Evolutionary conservation across 75 land plant genomes (phyloP).

Genomic region (Cryptomeria japonica): DNA sequence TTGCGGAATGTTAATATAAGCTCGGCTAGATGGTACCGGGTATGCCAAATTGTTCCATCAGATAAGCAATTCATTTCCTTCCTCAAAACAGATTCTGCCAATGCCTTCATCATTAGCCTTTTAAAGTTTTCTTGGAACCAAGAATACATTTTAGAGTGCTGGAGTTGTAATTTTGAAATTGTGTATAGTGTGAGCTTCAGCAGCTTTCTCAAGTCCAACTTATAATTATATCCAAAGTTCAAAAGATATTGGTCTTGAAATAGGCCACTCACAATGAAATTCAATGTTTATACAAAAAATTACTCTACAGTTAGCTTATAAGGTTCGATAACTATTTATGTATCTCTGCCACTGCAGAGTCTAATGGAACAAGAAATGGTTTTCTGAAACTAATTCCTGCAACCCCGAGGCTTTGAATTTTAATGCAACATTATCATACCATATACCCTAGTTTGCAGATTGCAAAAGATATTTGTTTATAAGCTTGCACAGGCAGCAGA

Average conservation of each 20-base stretch:
- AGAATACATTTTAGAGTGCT: neutral
- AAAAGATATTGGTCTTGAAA: neutral
- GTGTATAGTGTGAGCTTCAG: neutral
- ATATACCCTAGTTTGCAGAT: neutral
- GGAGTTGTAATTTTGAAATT: neutral
- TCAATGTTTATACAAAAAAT: neutral
- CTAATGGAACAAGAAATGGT: neutral
- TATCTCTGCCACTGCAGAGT: slow-evolving; percentile 1
- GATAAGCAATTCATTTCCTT: neutral
- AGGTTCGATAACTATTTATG: neutral
- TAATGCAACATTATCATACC: neutral
- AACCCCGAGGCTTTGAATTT: neutral
- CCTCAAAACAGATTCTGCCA: neutral
- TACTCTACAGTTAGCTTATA: neutral
- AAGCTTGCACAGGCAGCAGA: slow-evolving; percentile 1
- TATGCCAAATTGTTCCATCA: neutral
- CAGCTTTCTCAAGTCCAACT: neutral
- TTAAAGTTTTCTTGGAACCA: neutral
- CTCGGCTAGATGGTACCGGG: neutral
- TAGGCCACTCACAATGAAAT: neutral
- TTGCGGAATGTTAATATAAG: neutral
- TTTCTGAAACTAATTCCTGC: neutral
- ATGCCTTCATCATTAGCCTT: neutral
- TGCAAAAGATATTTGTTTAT: neutral
- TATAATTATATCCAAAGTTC: neutral